Evolutionary conservation across 495 filamentous ascomycete genomes (phyloP).

Genomic region (Aspergillus wentii): DNA sequence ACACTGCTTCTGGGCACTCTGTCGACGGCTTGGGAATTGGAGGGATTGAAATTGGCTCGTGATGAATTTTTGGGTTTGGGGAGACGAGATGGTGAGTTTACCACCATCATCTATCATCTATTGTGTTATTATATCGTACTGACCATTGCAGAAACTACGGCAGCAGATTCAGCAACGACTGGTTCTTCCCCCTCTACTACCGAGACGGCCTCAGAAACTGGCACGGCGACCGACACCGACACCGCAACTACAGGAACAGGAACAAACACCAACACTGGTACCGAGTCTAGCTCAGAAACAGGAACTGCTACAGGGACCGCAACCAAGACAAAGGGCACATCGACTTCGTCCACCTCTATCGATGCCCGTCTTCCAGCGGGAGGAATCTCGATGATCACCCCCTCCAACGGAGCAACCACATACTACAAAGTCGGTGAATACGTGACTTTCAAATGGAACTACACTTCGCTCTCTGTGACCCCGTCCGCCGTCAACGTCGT

Average conservation of each 20-base stretch:
- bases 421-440: conserved; percentile 87
- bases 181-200: conserved; percentile 14
- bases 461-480: conserved; percentile 75
- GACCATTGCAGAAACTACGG: conserved; percentile 14
- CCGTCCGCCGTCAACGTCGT: conserved; percentile 78
- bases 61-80: conserved; percentile 32
- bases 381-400: conserved; percentile 77
- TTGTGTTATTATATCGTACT: conserved; percentile 3
- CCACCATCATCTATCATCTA: not conserved
- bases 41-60: conserved; percentile 20
- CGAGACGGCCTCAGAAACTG: conserved; percentile 17
- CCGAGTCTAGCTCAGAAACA: conserved; percentile 21
- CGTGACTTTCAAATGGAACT: conserved; percentile 91
- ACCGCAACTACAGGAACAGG: conserved; percentile 13
- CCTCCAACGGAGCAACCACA: conserved; percentile 53
- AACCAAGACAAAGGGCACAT: conserved; percentile 28
- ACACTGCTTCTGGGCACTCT: conserved; percentile 41
- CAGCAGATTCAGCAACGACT: conserved; percentile 17
- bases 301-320: conserved; percentile 17
- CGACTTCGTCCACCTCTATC: conserved; percentile 48
- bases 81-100: conserved; percentile 26
- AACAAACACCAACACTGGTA: conserved; percentile 16
- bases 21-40: conserved; percentile 45
- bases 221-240: conserved; percentile 14
- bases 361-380: conserved; percentile 62